phyloP scores from a whole-genome alignment of 768 basidiomycete species.

The Naematelia encephala region DNA sequence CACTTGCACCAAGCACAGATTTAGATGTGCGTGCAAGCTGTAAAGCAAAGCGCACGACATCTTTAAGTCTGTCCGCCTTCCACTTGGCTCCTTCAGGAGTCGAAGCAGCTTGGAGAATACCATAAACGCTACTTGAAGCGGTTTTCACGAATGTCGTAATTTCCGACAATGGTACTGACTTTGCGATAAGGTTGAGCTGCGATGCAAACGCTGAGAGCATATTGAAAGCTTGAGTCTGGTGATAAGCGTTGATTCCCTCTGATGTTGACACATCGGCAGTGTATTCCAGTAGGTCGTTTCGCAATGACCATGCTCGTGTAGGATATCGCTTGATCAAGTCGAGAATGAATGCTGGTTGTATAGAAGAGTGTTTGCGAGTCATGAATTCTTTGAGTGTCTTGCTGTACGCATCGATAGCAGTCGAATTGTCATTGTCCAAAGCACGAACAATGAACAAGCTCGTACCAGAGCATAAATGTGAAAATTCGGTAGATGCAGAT shows the following conservation, averaged over 20 bases:
- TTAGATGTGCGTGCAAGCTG: constrained; percentile 66
- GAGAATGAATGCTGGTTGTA: constrained; percentile 71
- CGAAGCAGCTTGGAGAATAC: constrained; percentile 57
- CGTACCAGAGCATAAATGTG: constrained; percentile 65
- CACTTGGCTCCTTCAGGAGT: constrained; percentile 51
- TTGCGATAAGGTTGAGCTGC: constrained; percentile 54
- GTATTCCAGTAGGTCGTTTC: constrained; percentile 60
- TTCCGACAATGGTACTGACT: constrained; percentile 52
- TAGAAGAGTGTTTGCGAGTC: constrained; percentile 71
- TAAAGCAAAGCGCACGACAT: constrained; percentile 69
- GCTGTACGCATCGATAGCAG: constrained; percentile 60
- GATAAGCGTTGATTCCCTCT: constrained; percentile 70
- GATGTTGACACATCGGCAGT: constrained; percentile 45
- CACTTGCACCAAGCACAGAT: constrained; percentile 49
- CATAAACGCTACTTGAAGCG: constrained; percentile 58
- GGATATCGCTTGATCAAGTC: constrained; percentile 72
- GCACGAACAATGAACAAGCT: constrained; percentile 67
- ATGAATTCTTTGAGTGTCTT: constrained; percentile 71
- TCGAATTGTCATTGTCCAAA: constrained; percentile 31
- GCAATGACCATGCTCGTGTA: constrained; percentile 63
- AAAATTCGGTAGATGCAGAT: constrained; percentile 61
- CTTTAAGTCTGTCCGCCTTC: constrained; percentile 68
- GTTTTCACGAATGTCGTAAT: constrained; percentile 57
- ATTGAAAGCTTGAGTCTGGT: constrained; percentile 70
- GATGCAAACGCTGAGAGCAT: constrained; percentile 65